These are phyloP conservation scores for Naumovozyma baii DNA, from an alignment of 805 yeast species.

Conservation along the genomic window DNA sequence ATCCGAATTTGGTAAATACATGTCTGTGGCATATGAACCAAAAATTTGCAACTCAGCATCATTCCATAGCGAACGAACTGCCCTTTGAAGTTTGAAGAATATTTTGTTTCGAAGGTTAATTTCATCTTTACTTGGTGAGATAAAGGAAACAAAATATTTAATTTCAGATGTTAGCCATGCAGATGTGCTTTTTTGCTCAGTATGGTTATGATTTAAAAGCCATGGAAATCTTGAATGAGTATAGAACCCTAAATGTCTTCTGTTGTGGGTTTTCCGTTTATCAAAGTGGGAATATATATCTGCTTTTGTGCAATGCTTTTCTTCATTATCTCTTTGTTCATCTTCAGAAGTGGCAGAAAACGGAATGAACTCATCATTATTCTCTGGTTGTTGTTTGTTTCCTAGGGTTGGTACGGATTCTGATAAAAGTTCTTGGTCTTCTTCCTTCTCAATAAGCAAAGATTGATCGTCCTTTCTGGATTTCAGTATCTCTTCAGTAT, in stretches of 20 bases:
- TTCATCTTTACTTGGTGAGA: constrained; percentile 75
- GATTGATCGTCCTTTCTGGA: not conserved
- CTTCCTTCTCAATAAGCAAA: not conserved
- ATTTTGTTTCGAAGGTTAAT: constrained; percentile 56
- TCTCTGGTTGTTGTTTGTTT: too few species aligned
- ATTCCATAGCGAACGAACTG: constrained; percentile 56
- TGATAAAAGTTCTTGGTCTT: not conserved
- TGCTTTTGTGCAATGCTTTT: constrained; percentile 5
- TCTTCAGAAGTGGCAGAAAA: constrained; percentile 29
- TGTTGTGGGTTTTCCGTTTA: too few species aligned
- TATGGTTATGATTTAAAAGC: constrained; percentile 69
- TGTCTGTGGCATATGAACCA: constrained; percentile 90
- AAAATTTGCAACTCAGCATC: constrained; percentile 75
- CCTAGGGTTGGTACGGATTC: too few species aligned
- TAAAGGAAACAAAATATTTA: constrained; percentile 70
- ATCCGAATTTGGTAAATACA: constrained; percentile 93
- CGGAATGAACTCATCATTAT: constrained; percentile 36
- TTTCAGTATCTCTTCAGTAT: constrained; percentile 1
- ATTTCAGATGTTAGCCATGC: constrained; percentile 86
- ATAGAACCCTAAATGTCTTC: too few species aligned
- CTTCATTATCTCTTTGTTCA: constrained; percentile 11
- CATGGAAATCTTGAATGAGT: too few species aligned
- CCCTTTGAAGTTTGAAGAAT: constrained; percentile 48
- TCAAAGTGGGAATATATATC: too few species aligned
- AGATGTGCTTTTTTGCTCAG: constrained; percentile 64